A percentile compares a stretch with the other conserved stretches of the same genome.
Evolutionary conservation across 2,329 filamentous ascomycete species (phyloP).

Genomic region (Clathrospora elynae): DNA sequence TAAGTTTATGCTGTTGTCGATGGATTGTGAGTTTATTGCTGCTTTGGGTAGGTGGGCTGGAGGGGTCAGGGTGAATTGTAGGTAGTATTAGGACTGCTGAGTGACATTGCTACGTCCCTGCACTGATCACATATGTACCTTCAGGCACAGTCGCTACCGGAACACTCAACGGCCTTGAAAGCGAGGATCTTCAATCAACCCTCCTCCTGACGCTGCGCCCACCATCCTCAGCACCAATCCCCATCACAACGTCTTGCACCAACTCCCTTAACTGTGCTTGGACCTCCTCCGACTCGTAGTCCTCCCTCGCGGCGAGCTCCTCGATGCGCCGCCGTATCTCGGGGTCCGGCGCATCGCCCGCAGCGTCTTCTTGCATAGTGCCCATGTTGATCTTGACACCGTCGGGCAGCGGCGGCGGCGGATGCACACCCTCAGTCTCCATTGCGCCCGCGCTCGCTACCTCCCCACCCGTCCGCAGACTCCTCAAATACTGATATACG

Average conservation of each 20-base stretch:
- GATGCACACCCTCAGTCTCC: slow-evolving; percentile 34
- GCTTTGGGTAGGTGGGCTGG: too few relatives aligned
- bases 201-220: slow-evolving; percentile 55
- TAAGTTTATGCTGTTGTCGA: too few relatives aligned
- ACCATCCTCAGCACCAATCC: slow-evolving; percentile 65
- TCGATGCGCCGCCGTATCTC: slow-evolving; percentile 87
- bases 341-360: slow-evolving; percentile 69
- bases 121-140: too few relatives aligned
- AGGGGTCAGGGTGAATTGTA: too few relatives aligned
- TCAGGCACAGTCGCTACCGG: too few relatives aligned
- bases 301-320: slow-evolving; percentile 79
- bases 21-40: too few relatives aligned
- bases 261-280: slow-evolving; percentile 79
- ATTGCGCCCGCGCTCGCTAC: slow-evolving; percentile 27
- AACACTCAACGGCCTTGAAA: too few relatives aligned
- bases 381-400: slow-evolving; percentile 80
- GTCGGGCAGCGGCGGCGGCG: slow-evolving; percentile 69
- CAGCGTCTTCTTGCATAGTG: slow-evolving; percentile 66
- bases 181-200: slow-evolving; percentile 45
- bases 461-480: slow-evolving; percentile 33
- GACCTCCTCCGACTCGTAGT: slow-evolving; percentile 80
- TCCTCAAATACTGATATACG: slow-evolving; percentile 71
- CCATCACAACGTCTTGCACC: slow-evolving; percentile 78
- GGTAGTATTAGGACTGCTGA: too few relatives aligned
- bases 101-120: too few relatives aligned